phyloP scores from a whole-genome alignment of 495 filamentous ascomycete species.

The Talaromyces stipitatus region DNA sequence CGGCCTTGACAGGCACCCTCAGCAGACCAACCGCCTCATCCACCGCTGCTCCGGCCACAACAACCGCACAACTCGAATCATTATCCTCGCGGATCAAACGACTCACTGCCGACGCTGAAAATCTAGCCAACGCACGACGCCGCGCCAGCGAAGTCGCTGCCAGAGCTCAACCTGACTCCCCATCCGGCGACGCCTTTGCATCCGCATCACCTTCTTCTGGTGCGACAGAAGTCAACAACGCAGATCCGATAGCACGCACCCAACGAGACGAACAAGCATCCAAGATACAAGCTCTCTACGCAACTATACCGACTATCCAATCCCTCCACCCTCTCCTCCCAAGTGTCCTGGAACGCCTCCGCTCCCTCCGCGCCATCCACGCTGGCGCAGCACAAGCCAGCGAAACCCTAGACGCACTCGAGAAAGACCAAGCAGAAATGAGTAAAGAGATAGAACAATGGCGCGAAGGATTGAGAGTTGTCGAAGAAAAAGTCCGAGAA shows the following conservation, averaged over 20 bases:
- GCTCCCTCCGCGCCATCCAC: constrained; percentile 78
- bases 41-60: constrained; percentile 17
- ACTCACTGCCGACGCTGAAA: constrained; percentile 71
- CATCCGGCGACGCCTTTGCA: constrained; percentile 25
- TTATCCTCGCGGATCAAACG: constrained; percentile 66
- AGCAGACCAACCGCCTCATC: constrained; percentile 27
- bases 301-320: constrained; percentile 82
- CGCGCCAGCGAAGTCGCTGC: constrained; percentile 60
- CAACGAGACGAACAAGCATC: constrained; percentile 59
- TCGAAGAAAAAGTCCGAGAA: constrained; percentile 64
- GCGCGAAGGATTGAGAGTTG: constrained; percentile 70
- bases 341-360: constrained; percentile 73
- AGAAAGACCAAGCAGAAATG: constrained; percentile 77
- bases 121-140: constrained; percentile 61
- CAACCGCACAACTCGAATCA: constrained; percentile 54
- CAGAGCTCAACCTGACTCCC: constrained; percentile 43
- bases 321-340: constrained; percentile 78
- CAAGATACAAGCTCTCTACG: constrained; percentile 90
- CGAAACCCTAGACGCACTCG: constrained; percentile 67
- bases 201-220: constrained; percentile 49
- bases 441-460: constrained; percentile 74
- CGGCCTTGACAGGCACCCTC: constrained; percentile 34
- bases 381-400: constrained; percentile 79
- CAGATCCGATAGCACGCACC: constrained; percentile 13
- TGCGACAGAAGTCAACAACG: constrained; percentile 15